Evolutionary conservation across 441 rosid genomes (phyloP).

Genomic region (Omphalea diandra): DNA sequence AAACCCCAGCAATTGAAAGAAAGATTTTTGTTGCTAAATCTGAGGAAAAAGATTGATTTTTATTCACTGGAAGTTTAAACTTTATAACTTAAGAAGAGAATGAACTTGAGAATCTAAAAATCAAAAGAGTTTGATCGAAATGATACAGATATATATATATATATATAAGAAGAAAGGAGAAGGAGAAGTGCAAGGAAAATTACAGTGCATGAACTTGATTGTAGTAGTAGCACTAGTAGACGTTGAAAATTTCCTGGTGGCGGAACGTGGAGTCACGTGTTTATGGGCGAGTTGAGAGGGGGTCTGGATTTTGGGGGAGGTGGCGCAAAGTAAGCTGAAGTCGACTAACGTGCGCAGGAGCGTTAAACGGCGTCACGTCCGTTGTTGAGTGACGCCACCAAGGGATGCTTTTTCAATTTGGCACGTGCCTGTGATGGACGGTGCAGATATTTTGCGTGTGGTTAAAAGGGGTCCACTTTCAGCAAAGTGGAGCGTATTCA

Average conservation of each 20-base stretch:
- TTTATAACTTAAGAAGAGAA: neutral
- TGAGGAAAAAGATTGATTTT: neutral
- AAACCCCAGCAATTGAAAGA: conserved; percentile 8
- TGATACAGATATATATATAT: neutral
- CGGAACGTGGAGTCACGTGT: neutral
- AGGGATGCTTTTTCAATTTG: neutral
- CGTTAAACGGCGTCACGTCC: neutral
- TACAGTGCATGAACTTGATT: neutral
- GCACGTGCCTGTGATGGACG: neutral
- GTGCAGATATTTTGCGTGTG: neutral
- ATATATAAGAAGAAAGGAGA: neutral
- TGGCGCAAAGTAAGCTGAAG: neutral
- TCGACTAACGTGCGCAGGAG: conserved; percentile 16
- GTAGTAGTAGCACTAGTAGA: neutral
- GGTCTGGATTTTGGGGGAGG: neutral
- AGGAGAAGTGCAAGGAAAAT: neutral
- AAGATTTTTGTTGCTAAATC: too few species aligned
- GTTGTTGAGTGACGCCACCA: neutral
- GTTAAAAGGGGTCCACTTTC: neutral
- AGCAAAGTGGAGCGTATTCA: too few species aligned
- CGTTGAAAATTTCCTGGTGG: conserved; percentile 1
- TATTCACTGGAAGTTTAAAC: neutral
- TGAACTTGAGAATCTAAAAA: neutral
- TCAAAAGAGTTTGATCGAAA: conserved; percentile 1
- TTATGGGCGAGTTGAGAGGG: neutral